Base-by-base conservation (phyloP, 2,329 filamentous ascomycete genomes). In the Fusarium sp. region DNA sequence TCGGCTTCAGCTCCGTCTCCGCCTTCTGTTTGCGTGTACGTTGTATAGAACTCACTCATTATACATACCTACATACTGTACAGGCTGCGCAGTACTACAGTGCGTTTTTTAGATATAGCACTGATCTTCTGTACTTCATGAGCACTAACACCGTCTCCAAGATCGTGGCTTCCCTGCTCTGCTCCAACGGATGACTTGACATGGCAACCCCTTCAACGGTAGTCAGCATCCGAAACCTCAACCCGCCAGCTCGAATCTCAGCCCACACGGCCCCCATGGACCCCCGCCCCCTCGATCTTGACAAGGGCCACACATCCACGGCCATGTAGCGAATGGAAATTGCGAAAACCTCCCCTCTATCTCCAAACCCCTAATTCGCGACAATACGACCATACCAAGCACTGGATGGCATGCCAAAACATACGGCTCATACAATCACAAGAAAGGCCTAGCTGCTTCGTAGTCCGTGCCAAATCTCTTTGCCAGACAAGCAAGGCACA, bases 231-330 rank as follows among this genome's bases (percentile, higher is more conserved):
- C 67, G 60, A 73, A 63, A 71, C 73, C 69, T 72, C 67, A 53
- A 49, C 55, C 70, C 47, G 62, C 47, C 69, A 75, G 49, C 74
- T 75, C 66, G 66, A 75, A 74, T 75, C 74, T 75, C 72, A 75
- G 74, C 69, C 74, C 74, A 75, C 66, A 74, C 66, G 54, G 65
- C 45, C 63, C 62, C 48, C 56, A 54, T 47, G 40, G 49, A 43
- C 38, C 48, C 66, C 66, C 64, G 55, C 58, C 67, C 60, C 64
- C 56, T 62, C 70, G 70, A 73, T 71, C 70, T 72, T 65, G 67
- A 75, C 70, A 67, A 71, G 71, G 66, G 57, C 64, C 34, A 62
- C 53, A 62, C 47, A 54, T 44, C 53, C 62, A 58, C 63, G n/a
- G 12, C 16, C 32, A 59, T 27, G 47, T n/a, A 70, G 52, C 64